A percentile compares a stretch with the other conserved stretches of the same genome.
phyloP scores from a whole-genome alignment of 768 basidiomycete genomes.

The Lentinula raphanica region DNA sequence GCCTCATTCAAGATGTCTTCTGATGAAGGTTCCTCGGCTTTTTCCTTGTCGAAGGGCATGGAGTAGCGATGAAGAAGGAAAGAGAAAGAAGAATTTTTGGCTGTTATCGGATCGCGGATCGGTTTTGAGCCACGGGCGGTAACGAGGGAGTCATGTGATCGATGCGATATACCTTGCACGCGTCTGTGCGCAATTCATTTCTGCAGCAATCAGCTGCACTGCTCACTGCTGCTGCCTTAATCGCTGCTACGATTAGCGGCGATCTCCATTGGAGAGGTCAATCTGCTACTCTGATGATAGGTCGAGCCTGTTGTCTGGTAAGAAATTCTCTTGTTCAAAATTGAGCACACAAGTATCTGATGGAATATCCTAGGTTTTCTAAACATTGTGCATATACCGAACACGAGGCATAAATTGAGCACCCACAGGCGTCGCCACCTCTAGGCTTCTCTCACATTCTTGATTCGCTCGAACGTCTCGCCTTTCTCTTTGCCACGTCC shows the following conservation, averaged over 20 bases:
- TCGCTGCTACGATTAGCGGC: background rate
- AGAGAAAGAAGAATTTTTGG: background rate
- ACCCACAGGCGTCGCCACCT: background rate
- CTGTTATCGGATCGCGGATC: no score
- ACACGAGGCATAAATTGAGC: slow-evolving; percentile 5
- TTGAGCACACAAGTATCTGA: background rate
- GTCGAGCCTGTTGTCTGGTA: background rate
- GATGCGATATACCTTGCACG: background rate
- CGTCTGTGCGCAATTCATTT: background rate
- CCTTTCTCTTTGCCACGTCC: background rate
- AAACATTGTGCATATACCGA: background rate
- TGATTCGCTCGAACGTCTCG: background rate
- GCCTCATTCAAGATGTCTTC: slow-evolving; percentile 54
- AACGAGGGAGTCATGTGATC: background rate
- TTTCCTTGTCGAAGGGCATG: background rate
- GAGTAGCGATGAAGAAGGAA: no score
- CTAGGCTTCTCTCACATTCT: background rate
- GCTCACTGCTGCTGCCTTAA: background rate
- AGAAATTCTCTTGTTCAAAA: background rate
- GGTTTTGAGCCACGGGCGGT: background rate
- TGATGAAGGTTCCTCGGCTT: slow-evolving; percentile 11
- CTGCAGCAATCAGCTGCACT: background rate
- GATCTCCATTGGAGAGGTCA: background rate
- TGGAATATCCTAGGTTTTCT: slow-evolving; percentile 5
- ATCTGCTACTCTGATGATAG: background rate